These are phyloP conservation scores for Quercus rubra DNA, from an alignment of 306 rosid species.

Conservation along the genomic window DNA sequence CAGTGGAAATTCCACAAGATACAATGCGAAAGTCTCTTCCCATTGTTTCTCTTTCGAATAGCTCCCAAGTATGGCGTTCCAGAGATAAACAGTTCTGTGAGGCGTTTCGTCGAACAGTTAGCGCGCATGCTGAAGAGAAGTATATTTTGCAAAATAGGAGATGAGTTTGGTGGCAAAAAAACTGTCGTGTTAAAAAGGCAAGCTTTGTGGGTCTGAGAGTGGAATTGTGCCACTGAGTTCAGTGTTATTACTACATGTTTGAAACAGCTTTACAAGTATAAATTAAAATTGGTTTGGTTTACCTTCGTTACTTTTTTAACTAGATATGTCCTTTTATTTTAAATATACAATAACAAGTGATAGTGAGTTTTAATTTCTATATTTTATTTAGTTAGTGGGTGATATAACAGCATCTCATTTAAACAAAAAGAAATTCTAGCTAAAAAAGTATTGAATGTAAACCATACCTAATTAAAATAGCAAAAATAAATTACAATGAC, in stretches of 20 bases:
- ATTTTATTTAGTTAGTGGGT: no score
- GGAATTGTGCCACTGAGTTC: slow-evolving; percentile 43
- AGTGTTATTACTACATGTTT: slow-evolving; percentile 28
- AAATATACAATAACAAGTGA: no score
- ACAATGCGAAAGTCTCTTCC: slow-evolving; percentile 50
- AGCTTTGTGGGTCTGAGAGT: slow-evolving; percentile 40
- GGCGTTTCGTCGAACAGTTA: slow-evolving; percentile 62
- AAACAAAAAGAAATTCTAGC: accelerated
- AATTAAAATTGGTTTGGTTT: no score
- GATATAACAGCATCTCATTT: no score
- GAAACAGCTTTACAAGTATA: slow-evolving; percentile 39
- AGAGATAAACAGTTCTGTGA: slow-evolving; percentile 39
- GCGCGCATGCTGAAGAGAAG: slow-evolving; percentile 41
- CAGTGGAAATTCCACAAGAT: slow-evolving; percentile 10
- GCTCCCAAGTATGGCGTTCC: slow-evolving; percentile 70
- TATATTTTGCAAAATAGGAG: slow-evolving; percentile 36
- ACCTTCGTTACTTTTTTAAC: no score
- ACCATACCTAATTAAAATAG: no score
- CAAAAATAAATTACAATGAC: no score
- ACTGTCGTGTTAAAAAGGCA: slow-evolving; percentile 50
- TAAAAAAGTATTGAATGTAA: no score
- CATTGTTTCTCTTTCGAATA: slow-evolving; percentile 42
- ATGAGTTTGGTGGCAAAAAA: slow-evolving; percentile 66
- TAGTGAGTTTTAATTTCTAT: no score
- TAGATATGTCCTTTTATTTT: no score